These are phyloP conservation scores for Capsella rubella DNA, from an alignment of 441 rosid species.

Conservation along the genomic window DNA sequence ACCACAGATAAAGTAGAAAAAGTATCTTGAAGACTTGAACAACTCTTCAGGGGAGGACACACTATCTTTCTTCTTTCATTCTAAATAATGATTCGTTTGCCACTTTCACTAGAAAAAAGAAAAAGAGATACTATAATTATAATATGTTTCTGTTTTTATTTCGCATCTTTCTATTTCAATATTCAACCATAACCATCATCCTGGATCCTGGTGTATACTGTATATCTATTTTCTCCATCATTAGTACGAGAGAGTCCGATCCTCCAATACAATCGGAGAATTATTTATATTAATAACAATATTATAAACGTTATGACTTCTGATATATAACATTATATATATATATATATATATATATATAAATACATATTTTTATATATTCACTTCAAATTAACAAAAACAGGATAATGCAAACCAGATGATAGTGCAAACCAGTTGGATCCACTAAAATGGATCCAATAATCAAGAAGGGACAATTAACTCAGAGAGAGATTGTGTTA, in stretches of 20 bases:
- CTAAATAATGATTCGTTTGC: slow-evolving; percentile 17
- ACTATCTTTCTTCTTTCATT: background rate
- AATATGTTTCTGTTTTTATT: background rate
- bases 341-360: too few species aligned
- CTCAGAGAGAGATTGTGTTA: too few species aligned
- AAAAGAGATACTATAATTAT: too few species aligned
- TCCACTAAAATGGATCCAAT: background rate
- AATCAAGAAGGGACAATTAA: too few species aligned
- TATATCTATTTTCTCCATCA: background rate
- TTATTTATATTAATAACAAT: too few species aligned
- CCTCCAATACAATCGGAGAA: background rate
- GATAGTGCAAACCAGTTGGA: slow-evolving; percentile 29
- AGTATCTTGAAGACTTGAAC: too few species aligned
- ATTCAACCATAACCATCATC: background rate
- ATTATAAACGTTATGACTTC: too few species aligned
- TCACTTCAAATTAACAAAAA: background rate
- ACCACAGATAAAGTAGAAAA: background rate
- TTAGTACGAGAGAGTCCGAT: slow-evolving; percentile 1
- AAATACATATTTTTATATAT: too few species aligned
- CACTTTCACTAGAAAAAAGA: slow-evolving; percentile 1
- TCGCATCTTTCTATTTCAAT: background rate
- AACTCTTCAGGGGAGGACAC: too few species aligned
- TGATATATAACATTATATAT: background rate
- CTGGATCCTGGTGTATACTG: too few species aligned
- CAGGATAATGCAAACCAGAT: slow-evolving; percentile 26